A percentile compares a stretch with the other conserved stretches of the same genome.
These are phyloP conservation scores for Bacterosira constricta DNA, from an alignment of 108 stramenopile genomes.

Conservation along the genomic window DNA sequence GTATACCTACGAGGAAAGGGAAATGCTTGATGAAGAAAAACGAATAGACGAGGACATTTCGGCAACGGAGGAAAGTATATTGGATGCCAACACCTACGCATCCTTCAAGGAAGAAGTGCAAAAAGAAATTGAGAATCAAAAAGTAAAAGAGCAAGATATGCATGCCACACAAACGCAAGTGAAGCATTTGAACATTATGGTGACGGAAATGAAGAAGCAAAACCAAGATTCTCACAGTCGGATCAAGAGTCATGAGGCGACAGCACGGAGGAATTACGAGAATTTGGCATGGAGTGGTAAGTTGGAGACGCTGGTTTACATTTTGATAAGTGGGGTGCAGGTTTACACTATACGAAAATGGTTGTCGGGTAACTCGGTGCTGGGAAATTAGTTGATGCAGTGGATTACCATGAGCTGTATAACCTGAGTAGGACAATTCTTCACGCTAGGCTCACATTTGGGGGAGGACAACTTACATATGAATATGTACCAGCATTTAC, in stretches of 20 bases:
- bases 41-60: conserved; percentile 42
- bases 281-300: conserved; percentile 74
- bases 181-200: conserved; percentile 14
- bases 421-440: too few species aligned
- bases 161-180: conserved; percentile 17
- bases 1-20: conserved; percentile 36
- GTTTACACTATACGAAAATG: conserved; percentile 83
- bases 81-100: neutral
- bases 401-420: too few species aligned
- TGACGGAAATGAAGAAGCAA: conserved; percentile 6
- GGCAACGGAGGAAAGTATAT: neutral
- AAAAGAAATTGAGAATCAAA: conserved; percentile 35
- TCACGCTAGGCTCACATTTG: too few species aligned
- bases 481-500: too few species aligned
- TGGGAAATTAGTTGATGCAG: too few species aligned
- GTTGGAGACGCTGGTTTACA: conserved; percentile 73
- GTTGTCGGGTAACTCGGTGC: conserved; percentile 52
- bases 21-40: conserved; percentile 56
- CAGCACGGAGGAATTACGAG: conserved; percentile 71
- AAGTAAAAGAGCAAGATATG: conserved; percentile 56
- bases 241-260: conserved; percentile 50
- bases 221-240: conserved; percentile 43
- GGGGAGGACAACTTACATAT: too few species aligned
- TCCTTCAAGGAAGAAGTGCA: conserved; percentile 8
- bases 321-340: conserved; percentile 77